Evolutionary conservation across 352 stramenopile species (phyloP).

Genomic region (Phytophthora syringae): DNA sequence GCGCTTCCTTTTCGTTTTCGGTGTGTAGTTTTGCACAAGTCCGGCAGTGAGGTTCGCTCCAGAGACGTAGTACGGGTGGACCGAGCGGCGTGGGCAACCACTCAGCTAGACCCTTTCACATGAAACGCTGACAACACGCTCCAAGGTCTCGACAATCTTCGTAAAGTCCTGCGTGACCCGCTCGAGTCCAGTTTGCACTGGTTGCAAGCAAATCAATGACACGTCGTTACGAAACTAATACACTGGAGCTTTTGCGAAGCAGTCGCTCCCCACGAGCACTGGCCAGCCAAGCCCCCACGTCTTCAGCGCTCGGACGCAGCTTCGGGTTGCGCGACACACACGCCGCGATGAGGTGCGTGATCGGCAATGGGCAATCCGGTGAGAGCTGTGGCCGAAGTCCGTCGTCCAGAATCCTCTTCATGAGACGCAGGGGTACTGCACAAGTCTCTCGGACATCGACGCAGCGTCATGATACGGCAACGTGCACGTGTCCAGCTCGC

Average conservation of each 20-base stretch:
- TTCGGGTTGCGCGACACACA: conserved; percentile 64
- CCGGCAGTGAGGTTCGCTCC: too few relatives aligned
- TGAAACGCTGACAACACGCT: too few relatives aligned
- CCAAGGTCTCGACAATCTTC: too few relatives aligned
- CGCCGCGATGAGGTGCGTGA: conserved; percentile 59
- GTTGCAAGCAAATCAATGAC: conserved; percentile 11
- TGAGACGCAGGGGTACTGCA: conserved; percentile 62
- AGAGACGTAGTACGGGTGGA: too few relatives aligned
- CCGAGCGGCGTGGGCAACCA: too few relatives aligned
- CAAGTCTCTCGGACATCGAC: conserved; percentile 47
- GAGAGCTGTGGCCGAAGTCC: conserved; percentile 62
- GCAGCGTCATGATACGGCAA: conserved; percentile 69
- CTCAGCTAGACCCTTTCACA: too few relatives aligned
- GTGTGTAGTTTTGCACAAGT: background rate
- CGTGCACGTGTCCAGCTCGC: conserved; percentile 75
- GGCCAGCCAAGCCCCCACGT: conserved; percentile 51
- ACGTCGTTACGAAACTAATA: conserved; percentile 32
- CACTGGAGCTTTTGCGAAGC: conserved; percentile 42
- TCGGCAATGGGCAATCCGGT: conserved; percentile 56
- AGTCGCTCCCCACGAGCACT: conserved; percentile 43
- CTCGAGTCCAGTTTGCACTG: too few relatives aligned
- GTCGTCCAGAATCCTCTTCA: conserved; percentile 68
- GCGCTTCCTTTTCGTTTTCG: conserved; percentile 6
- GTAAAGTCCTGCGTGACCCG: too few relatives aligned
- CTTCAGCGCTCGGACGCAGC: conserved; percentile 52